Base-by-base conservation (phyloP, 352 stramenopile genomes). In the Phytophthora capsici region DNA sequence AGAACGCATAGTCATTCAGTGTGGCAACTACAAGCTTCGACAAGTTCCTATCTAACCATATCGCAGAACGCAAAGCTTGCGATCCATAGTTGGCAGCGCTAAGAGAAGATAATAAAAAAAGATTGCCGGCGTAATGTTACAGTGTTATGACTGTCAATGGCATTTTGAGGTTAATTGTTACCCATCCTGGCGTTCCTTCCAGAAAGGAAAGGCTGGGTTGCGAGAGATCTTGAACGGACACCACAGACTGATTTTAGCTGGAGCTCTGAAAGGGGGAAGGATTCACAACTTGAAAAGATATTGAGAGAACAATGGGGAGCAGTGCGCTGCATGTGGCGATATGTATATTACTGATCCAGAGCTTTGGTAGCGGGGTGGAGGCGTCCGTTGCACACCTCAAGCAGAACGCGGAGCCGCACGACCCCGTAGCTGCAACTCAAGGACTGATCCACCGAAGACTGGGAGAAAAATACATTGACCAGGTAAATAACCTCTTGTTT, bases 361-460 rank as follows among this genome's bases (percentile, higher is more conserved):
- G 45, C 6, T 47, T 59, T 43, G 37, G 32, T 46, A 32, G 36
- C 25, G 47, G 26, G 38, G 62, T 70, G 30, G 26, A 46, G 17
- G 37, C 38, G 55, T 62, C 60, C 37, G 41, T 67, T 40, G 32
- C 47, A 51, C 20, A 14, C 22, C 45, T 76, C 13, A 72, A 72
- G 47, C 46, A 36, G 46, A 59, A 66, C 20, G 52, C 69, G 16
- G 82, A 74, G 6, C 50, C 66, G 12, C 84, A 93, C 56, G 82
- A 91, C 57, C 63, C 79, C 7, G 54, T 90, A 34, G 66, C 64
- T 19, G 79, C 77, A 16, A 79, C 55, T 37, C 67, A 66, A 13
- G 81, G 80, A 0, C 69, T 93, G 20, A 86, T 93, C 51, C 47
- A 62, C 5, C 69, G 84, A 34, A 70, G 82, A 6, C 70, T 93